Conservation (phyloP, 306 rosid species). For the Lathyrus tuberosus region DNA sequence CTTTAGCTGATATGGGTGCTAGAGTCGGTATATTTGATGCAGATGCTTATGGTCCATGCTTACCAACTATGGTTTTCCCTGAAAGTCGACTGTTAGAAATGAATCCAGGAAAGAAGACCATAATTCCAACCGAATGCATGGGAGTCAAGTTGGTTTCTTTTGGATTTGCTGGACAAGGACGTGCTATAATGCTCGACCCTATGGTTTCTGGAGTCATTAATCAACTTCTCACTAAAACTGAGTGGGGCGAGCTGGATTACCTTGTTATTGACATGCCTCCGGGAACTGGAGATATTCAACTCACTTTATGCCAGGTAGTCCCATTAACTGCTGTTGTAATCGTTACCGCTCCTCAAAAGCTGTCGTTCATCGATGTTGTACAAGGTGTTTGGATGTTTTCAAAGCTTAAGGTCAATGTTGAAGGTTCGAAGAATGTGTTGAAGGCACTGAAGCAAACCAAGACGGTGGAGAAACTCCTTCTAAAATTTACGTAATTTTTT, state of each 20-base stretch:
- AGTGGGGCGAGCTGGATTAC: constrained; percentile 98
- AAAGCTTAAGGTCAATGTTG: constrained; percentile 97
- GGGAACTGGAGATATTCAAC: constrained; percentile 99
- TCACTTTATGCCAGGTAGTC: constrained; percentile 97
- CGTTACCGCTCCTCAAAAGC: constrained; percentile 96
- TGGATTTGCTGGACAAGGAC: too few species aligned
- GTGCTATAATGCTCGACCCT: constrained; percentile 98
- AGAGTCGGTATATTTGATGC: too few species aligned
- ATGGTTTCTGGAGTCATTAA: constrained; percentile 97
- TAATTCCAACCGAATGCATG: too few species aligned
- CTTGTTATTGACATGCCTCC: constrained; percentile 98
- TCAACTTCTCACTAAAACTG: constrained; percentile 92
- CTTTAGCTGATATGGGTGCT: constrained; percentile 99
- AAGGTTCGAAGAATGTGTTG: too few species aligned
- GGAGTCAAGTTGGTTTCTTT: too few species aligned
- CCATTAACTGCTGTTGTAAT: constrained; percentile 96
- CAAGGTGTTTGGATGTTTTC: constrained; percentile 99
- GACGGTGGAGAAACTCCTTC: too few species aligned
- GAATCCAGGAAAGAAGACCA: too few species aligned
- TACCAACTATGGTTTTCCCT: too few species aligned
- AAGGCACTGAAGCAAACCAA: too few species aligned
- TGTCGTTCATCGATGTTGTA: constrained; percentile 94
- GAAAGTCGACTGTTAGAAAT: too few species aligned
- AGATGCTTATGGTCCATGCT: too few species aligned
- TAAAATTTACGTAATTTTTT: too few species aligned